Percentiles rank a stretch among this genome's conserved stretches.
Conservation (phyloP, 108 stramenopile species). For the Cyclostephanos invisitatus region DNA sequence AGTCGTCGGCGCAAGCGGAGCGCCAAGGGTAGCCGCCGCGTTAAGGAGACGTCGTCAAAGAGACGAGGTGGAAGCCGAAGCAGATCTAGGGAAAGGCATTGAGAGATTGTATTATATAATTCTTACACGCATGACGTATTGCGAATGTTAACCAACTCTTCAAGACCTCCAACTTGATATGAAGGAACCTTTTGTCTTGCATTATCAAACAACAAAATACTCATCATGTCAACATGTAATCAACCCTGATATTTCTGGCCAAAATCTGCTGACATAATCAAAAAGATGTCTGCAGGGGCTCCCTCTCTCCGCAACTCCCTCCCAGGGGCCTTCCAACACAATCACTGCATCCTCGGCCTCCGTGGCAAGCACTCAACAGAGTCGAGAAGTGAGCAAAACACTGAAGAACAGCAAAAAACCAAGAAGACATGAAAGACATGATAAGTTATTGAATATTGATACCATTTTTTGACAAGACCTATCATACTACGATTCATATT, state of each 20-base stretch:
- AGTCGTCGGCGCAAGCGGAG: slow-evolving; percentile 40
- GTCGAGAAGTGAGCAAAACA: too few species aligned
- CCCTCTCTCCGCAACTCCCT: too few species aligned
- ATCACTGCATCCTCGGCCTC: too few species aligned
- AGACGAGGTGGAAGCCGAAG: slow-evolving; percentile 31
- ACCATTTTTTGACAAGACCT: too few species aligned
- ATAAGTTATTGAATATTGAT: too few species aligned
- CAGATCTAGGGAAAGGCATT: slow-evolving; percentile 31
- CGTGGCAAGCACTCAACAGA: too few species aligned
- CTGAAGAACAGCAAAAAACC: too few species aligned
- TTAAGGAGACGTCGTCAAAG: slow-evolving; percentile 32
- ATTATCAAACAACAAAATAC: not conserved
- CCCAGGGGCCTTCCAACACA: too few species aligned
- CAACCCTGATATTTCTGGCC: not conserved
- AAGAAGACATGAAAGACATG: too few species aligned
- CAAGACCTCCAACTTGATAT: not conserved
- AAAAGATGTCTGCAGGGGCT: too few species aligned
- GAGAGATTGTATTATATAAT: slow-evolving; percentile 1
- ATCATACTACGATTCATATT: too few species aligned
- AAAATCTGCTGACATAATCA: too few species aligned
- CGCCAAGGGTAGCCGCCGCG: slow-evolving; percentile 33
- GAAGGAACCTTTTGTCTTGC: not conserved
- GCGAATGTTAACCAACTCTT: not conserved
- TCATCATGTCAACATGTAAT: not conserved
- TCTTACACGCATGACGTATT: slow-evolving; percentile 4